Percentiles rank a stretch among this genome's conserved stretches.
Conservation (phyloP, 345 rosid genomes). For the Heritiera littoralis region DNA sequence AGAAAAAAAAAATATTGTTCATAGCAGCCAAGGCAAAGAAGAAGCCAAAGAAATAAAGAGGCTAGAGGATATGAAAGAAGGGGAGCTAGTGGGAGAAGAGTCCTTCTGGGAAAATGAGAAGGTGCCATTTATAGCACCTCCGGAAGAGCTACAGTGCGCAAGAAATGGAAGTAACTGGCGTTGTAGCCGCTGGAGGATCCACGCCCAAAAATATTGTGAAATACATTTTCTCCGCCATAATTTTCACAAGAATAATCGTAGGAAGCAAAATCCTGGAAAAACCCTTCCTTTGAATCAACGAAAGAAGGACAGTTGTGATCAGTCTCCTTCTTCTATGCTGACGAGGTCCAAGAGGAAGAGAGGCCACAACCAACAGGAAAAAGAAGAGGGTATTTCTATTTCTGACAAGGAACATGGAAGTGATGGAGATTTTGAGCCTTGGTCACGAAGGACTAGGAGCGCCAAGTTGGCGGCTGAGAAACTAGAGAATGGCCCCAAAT, state of each 20-base stretch:
- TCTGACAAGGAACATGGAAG: neutral
- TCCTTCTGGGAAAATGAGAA: neutral
- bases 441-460: neutral
- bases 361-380: neutral
- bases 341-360: neutral
- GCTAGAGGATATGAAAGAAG: neutral
- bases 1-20: no score
- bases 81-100: neutral
- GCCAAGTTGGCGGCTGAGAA: neutral
- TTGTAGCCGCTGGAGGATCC: conserved; percentile 9
- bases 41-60: neutral
- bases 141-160: neutral
- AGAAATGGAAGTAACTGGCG: neutral
- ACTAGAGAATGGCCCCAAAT: neutral
- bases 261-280: neutral
- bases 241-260: neutral
- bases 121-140: neutral
- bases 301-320: neutral
- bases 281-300: neutral
- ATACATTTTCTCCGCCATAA: neutral
- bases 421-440: neutral
- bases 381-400: neutral
- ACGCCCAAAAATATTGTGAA: neutral
- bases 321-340: neutral
- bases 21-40: no score